These are phyloP conservation scores for Heimioporus punctisporus DNA, from an alignment of 1,284 basidiomycete genomes.

Conservation along the genomic window DNA sequence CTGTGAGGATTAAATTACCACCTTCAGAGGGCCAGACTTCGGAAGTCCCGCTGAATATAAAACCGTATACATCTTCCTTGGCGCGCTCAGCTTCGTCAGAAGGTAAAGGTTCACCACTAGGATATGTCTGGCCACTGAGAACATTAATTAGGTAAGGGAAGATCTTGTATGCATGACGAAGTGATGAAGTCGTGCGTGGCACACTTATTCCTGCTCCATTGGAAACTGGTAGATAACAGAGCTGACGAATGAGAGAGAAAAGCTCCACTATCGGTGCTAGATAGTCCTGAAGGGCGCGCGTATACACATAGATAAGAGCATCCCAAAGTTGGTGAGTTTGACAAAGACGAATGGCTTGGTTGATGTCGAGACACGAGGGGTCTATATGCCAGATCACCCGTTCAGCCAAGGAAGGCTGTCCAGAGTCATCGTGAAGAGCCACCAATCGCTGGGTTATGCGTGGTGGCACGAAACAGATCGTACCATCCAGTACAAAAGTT, in stretches of 20 bases:
- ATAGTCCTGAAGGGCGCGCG: slow-evolving; percentile 86
- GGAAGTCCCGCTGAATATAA: slow-evolving; percentile 85
- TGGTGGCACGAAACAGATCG: slow-evolving; percentile 79
- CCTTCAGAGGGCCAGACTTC: slow-evolving; percentile 80
- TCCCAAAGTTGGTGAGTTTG: slow-evolving; percentile 87
- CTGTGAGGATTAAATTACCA: slow-evolving; percentile 74
- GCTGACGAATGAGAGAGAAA: slow-evolving; percentile 76
- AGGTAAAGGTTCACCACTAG: slow-evolving; percentile 76
- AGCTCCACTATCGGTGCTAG: slow-evolving; percentile 90
- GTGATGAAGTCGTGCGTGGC: slow-evolving; percentile 38
- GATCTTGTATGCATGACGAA: slow-evolving; percentile 86
- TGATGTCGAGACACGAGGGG: slow-evolving; percentile 89
- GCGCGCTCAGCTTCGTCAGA: slow-evolving; percentile 60
- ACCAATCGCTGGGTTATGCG: slow-evolving; percentile 89
- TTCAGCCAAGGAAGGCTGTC: slow-evolving; percentile 80
- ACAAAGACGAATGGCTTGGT: slow-evolving; percentile 91
- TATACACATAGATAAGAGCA: slow-evolving; percentile 95
- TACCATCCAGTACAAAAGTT: slow-evolving; percentile 79
- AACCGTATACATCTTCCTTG: slow-evolving; percentile 74
- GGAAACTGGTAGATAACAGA: slow-evolving; percentile 33
- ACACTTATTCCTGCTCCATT: slow-evolving; percentile 12
- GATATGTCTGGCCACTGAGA: slow-evolving; percentile 88
- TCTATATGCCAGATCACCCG: slow-evolving; percentile 97
- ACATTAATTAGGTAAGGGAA: slow-evolving; percentile 91
- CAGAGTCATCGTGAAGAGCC: slow-evolving; percentile 73